Percentiles rank a stretch among this genome's conserved stretches.
Conservation (phyloP, 805 yeast genomes). For the Sugiyamaella lignohabitans region DNA sequence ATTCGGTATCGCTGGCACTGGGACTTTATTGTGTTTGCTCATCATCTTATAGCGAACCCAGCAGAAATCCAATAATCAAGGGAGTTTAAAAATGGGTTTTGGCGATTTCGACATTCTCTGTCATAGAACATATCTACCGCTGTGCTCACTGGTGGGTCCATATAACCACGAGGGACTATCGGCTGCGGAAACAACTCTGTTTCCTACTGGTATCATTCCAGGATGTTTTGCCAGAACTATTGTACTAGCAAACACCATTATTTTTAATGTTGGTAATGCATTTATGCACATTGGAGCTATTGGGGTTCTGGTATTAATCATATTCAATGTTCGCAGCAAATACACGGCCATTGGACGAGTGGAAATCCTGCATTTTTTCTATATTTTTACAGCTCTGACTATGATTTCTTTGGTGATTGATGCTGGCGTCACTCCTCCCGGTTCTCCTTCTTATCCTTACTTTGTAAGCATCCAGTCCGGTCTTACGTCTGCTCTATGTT, state of each 20-base stretch:
- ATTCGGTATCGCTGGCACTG: no score
- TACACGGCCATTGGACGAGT: constrained; percentile 92
- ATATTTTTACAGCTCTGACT: constrained; percentile 50
- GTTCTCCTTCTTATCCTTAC: constrained; percentile 65
- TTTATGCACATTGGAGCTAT: constrained; percentile 76
- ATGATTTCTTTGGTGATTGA: constrained; percentile 72
- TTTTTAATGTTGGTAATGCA: constrained; percentile 83
- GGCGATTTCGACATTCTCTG: constrained; percentile 65
- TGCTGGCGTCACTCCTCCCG: constrained; percentile 89
- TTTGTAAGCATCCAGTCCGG: constrained; percentile 81
- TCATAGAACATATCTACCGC: constrained; percentile 61
- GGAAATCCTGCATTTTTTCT: constrained; percentile 73
- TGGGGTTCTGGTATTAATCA: constrained; percentile 55
- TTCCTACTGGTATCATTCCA: constrained; percentile 58
- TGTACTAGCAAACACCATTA: constrained; percentile 82
- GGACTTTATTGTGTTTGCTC: no score
- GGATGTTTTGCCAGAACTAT: constrained; percentile 80
- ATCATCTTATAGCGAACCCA: no score
- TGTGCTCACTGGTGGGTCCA: constrained; percentile 70
- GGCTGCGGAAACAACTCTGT: constrained; percentile 11
- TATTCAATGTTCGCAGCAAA: constrained; percentile 72
- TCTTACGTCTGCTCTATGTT: constrained; percentile 61
- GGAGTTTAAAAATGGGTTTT: no score
- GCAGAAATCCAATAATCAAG: no score
- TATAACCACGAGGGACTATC: constrained; percentile 21